These are phyloP conservation scores for Chaetomiaceae sp. DNA, from an alignment of 2,329 filamentous ascomycete species.

Conservation along the genomic window DNA sequence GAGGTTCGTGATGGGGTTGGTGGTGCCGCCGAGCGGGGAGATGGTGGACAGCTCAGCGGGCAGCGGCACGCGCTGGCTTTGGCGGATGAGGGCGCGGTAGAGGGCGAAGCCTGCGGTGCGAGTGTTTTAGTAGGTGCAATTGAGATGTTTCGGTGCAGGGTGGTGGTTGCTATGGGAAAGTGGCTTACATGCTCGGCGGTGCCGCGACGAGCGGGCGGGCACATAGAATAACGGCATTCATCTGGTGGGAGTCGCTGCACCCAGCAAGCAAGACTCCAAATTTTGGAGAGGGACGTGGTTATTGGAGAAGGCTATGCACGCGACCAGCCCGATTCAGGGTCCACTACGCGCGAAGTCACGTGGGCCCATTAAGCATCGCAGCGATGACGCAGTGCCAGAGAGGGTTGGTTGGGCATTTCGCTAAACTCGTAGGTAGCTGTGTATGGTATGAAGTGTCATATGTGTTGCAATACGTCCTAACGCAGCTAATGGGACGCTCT, in stretches of 20 bases:
- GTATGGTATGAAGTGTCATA: neutral
- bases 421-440: too few species aligned
- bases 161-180: neutral
- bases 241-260: slow-evolving; percentile 14
- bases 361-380: slow-evolving; percentile 10
- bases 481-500: too few species aligned
- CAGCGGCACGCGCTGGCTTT: slow-evolving; percentile 48
- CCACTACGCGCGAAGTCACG: slow-evolving; percentile 19
- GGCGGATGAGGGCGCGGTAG: slow-evolving; percentile 61
- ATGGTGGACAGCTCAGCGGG: slow-evolving; percentile 38
- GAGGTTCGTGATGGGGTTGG: slow-evolving; percentile 48
- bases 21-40: slow-evolving; percentile 11
- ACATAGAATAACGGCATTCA: slow-evolving; percentile 38
- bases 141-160: neutral
- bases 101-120: slow-evolving; percentile 55
- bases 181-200: slow-evolving; percentile 45
- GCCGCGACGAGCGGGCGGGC: slow-evolving; percentile 45
- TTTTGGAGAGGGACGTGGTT: neutral
- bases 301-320: too few species aligned
- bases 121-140: neutral
- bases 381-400: too few species aligned
- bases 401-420: too few species aligned
- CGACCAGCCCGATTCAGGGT: neutral
- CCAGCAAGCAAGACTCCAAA: neutral
- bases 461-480: neutral